Evolutionary conservation across 371 early-diverging fungal species (phyloP).

Genomic region (Mortierella sp.): DNA sequence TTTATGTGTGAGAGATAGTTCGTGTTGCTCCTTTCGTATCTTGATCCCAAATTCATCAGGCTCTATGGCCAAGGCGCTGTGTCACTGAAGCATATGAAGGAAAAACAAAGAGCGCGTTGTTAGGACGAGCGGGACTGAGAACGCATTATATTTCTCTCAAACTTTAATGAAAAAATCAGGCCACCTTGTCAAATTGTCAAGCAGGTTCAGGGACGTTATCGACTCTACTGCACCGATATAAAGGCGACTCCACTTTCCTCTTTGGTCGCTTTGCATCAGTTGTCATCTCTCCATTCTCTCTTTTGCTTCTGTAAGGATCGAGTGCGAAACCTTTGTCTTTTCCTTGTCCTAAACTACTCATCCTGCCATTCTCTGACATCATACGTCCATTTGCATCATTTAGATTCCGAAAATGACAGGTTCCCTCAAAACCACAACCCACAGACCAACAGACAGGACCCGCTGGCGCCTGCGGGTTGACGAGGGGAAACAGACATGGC

Average conservation of each 20-base stretch:
- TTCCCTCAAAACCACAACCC: constrained; percentile 8
- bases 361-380: neutral
- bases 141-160: neutral
- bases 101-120: neutral
- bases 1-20: too few species aligned
- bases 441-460: constrained; percentile 69
- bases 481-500: constrained; percentile 95
- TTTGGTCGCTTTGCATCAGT: too few species aligned
- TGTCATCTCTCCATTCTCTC: neutral
- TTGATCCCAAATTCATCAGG: neutral
- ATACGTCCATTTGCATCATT: too few species aligned
- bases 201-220: too few species aligned
- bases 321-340: neutral
- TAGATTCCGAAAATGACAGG: constrained; percentile 30
- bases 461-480: constrained; percentile 84
- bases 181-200: constrained; percentile 16
- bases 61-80: too few species aligned
- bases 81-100: too few species aligned
- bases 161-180: constrained; percentile 28
- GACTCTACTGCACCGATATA: too few species aligned
- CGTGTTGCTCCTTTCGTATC: too few species aligned
- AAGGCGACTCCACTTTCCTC: neutral
- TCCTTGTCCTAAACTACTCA: neutral
- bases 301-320: neutral
- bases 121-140: neutral